Conservation (phyloP, 305 asterid genomes). For the Striga hermonthica region DNA sequence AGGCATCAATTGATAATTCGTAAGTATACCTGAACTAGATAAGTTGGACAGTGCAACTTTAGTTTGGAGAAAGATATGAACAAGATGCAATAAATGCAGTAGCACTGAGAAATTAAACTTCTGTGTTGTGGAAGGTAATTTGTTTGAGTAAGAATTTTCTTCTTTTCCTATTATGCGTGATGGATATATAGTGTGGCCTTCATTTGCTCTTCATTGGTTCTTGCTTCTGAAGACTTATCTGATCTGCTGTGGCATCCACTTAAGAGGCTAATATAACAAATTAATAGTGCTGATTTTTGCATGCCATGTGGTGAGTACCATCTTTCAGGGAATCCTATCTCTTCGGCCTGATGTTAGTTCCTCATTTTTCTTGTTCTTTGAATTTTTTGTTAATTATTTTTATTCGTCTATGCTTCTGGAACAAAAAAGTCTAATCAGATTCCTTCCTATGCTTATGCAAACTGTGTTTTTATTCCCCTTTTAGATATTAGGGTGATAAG, state of each 20-base stretch:
- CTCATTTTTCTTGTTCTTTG: neutral
- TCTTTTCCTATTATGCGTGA: neutral
- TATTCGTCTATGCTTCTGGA: neutral
- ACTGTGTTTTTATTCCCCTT: neutral
- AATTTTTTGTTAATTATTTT: neutral
- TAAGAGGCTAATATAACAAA: neutral
- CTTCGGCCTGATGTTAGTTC: neutral
- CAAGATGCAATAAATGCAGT: too few relatives aligned
- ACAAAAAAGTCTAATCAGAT: constrained; percentile 15
- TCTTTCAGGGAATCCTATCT: neutral
- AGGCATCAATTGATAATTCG: too few relatives aligned
- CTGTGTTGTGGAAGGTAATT: too few relatives aligned
- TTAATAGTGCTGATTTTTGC: neutral
- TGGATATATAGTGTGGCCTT: constrained; percentile 13
- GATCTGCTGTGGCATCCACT: constrained; percentile 5
- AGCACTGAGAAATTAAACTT: too few relatives aligned
- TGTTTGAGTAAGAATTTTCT: too few relatives aligned
- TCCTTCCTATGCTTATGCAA: neutral
- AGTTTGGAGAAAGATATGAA: too few relatives aligned
- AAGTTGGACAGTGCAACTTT: too few relatives aligned
- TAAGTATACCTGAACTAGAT: too few relatives aligned
- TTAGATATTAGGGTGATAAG: neutral
- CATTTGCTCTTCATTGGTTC: constrained; percentile 1
- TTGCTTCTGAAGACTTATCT: neutral
- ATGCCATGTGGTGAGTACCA: too few relatives aligned